Evolutionary conservation across 257 asterid genomes (phyloP).

Genomic region (Solanum tarapatanum): DNA sequence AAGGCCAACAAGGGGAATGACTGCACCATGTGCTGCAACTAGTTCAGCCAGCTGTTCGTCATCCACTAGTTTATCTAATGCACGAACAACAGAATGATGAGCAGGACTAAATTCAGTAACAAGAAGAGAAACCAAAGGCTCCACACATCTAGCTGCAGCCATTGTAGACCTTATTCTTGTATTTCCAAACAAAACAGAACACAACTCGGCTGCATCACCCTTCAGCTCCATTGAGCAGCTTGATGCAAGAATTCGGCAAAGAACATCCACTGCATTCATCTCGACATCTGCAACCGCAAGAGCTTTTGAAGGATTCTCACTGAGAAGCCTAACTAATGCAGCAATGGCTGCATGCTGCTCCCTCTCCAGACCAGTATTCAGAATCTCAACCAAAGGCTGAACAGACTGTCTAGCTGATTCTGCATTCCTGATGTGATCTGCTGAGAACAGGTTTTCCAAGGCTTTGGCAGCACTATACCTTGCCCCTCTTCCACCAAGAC

Average conservation of each 20-base stretch:
- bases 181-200: conserved; percentile 81
- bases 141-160: conserved; percentile 94
- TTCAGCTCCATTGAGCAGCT: conserved; percentile 82
- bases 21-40: conserved; percentile 97
- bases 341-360: conserved; percentile 99
- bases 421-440: conserved; percentile 90
- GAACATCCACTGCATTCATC: conserved; percentile 90
- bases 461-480: conserved; percentile 98
- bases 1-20: conserved; percentile 89
- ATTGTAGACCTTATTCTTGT: conserved; percentile 83
- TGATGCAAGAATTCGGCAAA: conserved; percentile 80
- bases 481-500: conserved; percentile 96
- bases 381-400: conserved; percentile 90
- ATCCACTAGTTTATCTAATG: conserved; percentile 78
- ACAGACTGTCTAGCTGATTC: conserved; percentile 96
- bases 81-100: conserved; percentile 79
- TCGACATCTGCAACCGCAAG: conserved; percentile 94
- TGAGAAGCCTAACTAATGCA: conserved; percentile 77
- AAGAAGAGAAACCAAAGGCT: conserved; percentile 88
- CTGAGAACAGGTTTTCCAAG: conserved; percentile 85
- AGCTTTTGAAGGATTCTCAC: conserved; percentile 84
- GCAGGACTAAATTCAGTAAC: conserved; percentile 72
- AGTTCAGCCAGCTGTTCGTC: conserved; percentile 96
- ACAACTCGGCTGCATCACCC: conserved; percentile 92
- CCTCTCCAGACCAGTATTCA: conserved; percentile 86